Percentiles rank a stretch among this genome's conserved stretches.
phyloP scores from a whole-genome alignment of 768 basidiomycete species.

The Albatrellus ellisii region DNA sequence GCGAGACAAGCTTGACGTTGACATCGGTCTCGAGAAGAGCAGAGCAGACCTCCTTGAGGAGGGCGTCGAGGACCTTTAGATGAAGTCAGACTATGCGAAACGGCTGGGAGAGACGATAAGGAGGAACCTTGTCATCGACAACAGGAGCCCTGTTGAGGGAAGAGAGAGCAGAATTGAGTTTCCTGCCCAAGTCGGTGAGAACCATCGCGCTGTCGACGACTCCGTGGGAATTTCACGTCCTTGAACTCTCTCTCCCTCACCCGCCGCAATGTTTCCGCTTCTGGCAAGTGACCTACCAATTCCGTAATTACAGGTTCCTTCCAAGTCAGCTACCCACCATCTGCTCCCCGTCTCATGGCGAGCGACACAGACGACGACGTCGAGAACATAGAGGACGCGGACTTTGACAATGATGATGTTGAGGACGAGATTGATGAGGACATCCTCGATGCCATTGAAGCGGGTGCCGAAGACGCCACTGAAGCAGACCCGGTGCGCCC shows the following conservation, averaged over 20 bases:
- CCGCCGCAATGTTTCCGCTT: no score
- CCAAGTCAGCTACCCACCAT: conserved; percentile 26
- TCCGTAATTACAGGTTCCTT: not conserved
- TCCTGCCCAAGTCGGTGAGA: conserved; percentile 86
- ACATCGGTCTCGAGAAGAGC: conserved; percentile 95
- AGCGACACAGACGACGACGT: conserved; percentile 30
- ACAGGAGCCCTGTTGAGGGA: conserved; percentile 78
- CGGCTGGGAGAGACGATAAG: not conserved
- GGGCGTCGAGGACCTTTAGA: conserved; percentile 83
- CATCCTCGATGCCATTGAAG: conserved; percentile 41
- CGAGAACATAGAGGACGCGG: conserved; percentile 44
- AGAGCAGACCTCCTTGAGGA: conserved; percentile 89
- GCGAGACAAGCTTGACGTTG: conserved; percentile 91
- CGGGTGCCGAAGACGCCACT: conserved; percentile 42
- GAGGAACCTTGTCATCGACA: conserved; percentile 79
- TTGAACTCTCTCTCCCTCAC: no score
- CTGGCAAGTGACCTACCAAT: conserved; percentile 3
- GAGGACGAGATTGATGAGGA: conserved; percentile 18
- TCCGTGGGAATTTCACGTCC: no score
- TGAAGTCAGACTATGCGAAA: conserved; percentile 8
- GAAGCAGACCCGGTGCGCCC: conserved; percentile 58
- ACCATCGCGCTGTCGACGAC: no score
- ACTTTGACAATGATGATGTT: conserved; percentile 11
- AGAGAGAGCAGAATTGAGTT: conserved; percentile 86
- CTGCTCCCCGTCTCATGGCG: conserved; percentile 26